These are phyloP conservation scores for Neonectria magnoliae DNA, from an alignment of 2,329 filamentous ascomycete genomes.

Conservation along the genomic window DNA sequence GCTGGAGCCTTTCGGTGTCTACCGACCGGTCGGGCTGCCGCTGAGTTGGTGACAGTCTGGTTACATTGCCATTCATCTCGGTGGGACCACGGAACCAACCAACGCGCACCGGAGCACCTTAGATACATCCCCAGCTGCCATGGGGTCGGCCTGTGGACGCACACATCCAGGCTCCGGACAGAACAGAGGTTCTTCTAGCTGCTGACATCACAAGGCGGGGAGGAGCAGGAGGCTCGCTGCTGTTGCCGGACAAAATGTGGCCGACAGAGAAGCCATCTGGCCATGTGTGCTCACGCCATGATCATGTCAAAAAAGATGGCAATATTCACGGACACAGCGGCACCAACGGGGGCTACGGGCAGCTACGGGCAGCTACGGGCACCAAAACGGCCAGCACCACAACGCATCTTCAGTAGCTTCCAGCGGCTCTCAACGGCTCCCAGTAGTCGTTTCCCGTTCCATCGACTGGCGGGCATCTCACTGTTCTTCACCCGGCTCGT, in stretches of 20 bases:
- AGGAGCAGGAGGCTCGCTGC: not conserved
- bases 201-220: slow-evolving; percentile 14
- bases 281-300: slow-evolving; percentile 37
- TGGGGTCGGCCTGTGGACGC: not conserved
- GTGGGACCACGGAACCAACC: slow-evolving; percentile 17
- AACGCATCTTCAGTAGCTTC: slow-evolving; percentile 1
- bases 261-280: slow-evolving; percentile 27
- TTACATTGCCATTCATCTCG: slow-evolving; percentile 16
- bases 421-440: slow-evolving; percentile 10
- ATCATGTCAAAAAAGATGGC: slow-evolving; percentile 31
- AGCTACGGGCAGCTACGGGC: not conserved
- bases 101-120: not conserved
- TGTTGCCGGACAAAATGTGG: slow-evolving; percentile 16
- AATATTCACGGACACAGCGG: slow-evolving; percentile 29
- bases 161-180: slow-evolving; percentile 3
- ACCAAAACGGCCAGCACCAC: not conserved
- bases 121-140: not conserved
- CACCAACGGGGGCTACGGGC: slow-evolving; percentile 6
- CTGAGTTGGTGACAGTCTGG: slow-evolving; percentile 9
- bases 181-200: slow-evolving; percentile 14
- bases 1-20: slow-evolving; percentile 10
- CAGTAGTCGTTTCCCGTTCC: slow-evolving; percentile 2
- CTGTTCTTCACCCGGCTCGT: slow-evolving; percentile 2
- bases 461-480: not conserved
- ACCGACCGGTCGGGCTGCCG: slow-evolving; percentile 8